phyloP scores from a whole-genome alignment of 805 yeast genomes.

The Suhomyces sp. region DNA sequence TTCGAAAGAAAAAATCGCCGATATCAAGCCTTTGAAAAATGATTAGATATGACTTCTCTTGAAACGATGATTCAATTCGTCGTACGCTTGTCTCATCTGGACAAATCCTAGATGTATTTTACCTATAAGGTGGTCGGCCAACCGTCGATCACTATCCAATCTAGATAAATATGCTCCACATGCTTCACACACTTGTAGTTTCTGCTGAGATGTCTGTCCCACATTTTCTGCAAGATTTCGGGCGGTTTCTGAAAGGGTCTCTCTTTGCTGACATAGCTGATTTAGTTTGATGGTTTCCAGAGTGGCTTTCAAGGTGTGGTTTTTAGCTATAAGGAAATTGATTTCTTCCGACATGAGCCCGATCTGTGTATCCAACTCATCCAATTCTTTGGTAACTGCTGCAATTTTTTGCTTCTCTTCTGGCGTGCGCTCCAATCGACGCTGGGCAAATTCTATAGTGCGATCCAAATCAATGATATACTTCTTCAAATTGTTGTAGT shows the following conservation, averaged over 20 bases:
- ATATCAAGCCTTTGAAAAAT: constrained; percentile 7
- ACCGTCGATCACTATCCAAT: constrained; percentile 80
- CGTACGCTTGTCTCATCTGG: constrained; percentile 60
- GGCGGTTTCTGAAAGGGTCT: constrained; percentile 52
- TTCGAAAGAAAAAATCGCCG: constrained; percentile 35
- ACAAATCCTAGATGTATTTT: constrained; percentile 83
- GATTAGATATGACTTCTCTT: constrained; percentile 5
- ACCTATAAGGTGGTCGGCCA: constrained; percentile 88
- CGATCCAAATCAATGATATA: constrained; percentile 67
- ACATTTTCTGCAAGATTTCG: constrained; percentile 63
- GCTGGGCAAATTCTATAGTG: constrained; percentile 59
- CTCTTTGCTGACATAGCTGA: constrained; percentile 47
- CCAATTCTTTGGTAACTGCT: constrained; percentile 54
- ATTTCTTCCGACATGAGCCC: constrained; percentile 69
- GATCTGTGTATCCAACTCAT: constrained; percentile 57
- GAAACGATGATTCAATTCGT: constrained; percentile 28
- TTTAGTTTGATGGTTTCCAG: constrained; percentile 48
- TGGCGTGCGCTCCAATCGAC: constrained; percentile 66
- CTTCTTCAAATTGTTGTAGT: constrained; percentile 47
- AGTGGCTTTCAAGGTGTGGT: constrained; percentile 51
- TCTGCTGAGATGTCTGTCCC: constrained; percentile 86
- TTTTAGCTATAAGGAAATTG: constrained; percentile 46
- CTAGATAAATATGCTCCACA: constrained; percentile 89
- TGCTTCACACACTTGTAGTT: constrained; percentile 81
- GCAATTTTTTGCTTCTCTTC: constrained; percentile 66